Base-by-base conservation (phyloP, 805 yeast genomes). In the Phaffomyces antillensis region DNA sequence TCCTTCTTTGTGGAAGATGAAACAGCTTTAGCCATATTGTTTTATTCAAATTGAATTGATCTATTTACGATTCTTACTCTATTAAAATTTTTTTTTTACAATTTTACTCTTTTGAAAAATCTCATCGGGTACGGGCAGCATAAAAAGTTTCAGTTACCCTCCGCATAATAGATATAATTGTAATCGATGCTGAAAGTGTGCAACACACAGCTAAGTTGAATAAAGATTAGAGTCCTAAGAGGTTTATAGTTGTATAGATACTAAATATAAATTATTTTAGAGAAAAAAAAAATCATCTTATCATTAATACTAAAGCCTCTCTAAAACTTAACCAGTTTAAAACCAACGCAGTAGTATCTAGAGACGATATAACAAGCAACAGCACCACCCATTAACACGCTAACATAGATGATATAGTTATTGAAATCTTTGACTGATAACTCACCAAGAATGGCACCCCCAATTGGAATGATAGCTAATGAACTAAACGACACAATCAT, bases 401-500 rank as follows among this genome's bases (percentile, higher is more conserved):
- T 73, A 30, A 68, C 67, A 50, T 65, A 77, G 3, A 72, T 51
- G 35, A 76, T 66, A 51, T 74, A 73, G 39, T 67, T 65, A 43
- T 68, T 60, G 54, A 71, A 77, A 24, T 67, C 58, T 6, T 45
- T 47, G 17, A 53, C 43, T 1, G 59, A 44, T 2, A 64, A 65
- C 34, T 54, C 43, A 34, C 69, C 72, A 40, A 75, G 68, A 36
- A 75, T 62, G 3, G 71, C 69, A 50, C 81, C 75, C 3, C 77
- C 73, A 18, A 72, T 62, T 3, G 82, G 81, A 20, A 77, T 65
- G 23, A 72, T 65, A 15, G 73, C 67, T 26, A 78, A 61, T 30
- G 70, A 65, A 15, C 73, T 66, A 44, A 78, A 64, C 2, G 86
- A 74, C 12, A 77, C 79, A 53, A 79, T 61, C 38, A 79, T 72